Conservation (phyloP, 345 rosid species). For the Citrus maxima region DNA sequence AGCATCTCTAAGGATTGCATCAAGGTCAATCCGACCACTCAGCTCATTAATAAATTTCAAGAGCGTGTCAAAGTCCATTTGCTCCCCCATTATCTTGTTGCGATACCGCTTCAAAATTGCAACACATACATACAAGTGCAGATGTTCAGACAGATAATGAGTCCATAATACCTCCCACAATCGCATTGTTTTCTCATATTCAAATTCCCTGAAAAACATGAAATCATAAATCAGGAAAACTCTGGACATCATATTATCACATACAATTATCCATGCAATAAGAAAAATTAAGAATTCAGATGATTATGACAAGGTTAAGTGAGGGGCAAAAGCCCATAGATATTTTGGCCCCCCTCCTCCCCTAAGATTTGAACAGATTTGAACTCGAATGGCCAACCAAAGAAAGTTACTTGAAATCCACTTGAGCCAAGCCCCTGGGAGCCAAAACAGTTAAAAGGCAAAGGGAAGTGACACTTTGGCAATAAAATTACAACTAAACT, state of each 20-base stretch:
- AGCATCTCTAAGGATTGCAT: slow-evolving; percentile 71
- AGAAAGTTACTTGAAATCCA: too few relatives aligned
- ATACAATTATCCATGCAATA: background rate
- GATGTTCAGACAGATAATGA: slow-evolving; percentile 76
- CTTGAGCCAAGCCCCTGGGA: background rate
- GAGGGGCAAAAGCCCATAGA: too few relatives aligned
- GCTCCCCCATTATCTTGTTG: slow-evolving; percentile 77
- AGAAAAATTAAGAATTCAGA: background rate
- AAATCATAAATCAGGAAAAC: slow-evolving; percentile 1
- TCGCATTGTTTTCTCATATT: slow-evolving; percentile 68
- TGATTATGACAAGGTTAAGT: background rate
- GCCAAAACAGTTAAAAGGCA: background rate
- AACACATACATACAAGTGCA: slow-evolving; percentile 83
- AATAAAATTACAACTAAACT: background rate
- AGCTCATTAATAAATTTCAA: slow-evolving; percentile 92
- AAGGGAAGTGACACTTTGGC: background rate
- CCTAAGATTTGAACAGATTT: too few relatives aligned
- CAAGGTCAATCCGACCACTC: slow-evolving; percentile 75
- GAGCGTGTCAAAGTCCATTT: slow-evolving; percentile 96
- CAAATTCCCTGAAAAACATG: slow-evolving; percentile 68
- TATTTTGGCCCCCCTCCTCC: too few relatives aligned
- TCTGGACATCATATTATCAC: background rate
- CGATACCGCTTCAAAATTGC: slow-evolving; percentile 90
- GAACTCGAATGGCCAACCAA: too few relatives aligned
- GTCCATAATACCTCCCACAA: slow-evolving; percentile 98